phyloP scores from a whole-genome alignment of 768 basidiomycete genomes.

The Tylopilus vinaceipallidus region DNA sequence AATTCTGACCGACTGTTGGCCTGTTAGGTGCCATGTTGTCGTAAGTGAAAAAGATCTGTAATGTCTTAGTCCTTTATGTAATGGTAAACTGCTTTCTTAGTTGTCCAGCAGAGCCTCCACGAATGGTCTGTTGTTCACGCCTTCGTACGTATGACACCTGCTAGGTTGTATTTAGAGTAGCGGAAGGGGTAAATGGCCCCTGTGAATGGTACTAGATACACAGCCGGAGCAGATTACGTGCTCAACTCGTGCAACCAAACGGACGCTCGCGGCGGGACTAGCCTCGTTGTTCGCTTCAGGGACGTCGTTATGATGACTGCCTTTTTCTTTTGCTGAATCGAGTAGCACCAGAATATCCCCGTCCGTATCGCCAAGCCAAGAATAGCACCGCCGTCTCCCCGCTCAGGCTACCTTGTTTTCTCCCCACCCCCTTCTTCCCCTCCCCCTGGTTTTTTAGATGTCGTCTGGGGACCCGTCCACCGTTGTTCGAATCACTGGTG shows the following conservation, averaged over 20 bases:
- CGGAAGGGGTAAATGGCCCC: too few relatives aligned
- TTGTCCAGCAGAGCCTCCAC: too few relatives aligned
- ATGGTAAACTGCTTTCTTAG: too few relatives aligned
- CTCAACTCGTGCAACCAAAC: not conserved
- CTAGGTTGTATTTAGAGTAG: too few relatives aligned
- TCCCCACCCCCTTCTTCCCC: not conserved
- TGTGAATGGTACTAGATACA: too few relatives aligned
- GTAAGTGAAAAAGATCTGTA: too few relatives aligned
- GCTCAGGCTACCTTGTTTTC: not conserved
- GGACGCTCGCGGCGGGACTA: not conserved
- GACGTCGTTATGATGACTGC: slow-evolving; percentile 5
- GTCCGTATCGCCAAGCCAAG: not conserved
- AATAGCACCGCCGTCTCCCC: not conserved
- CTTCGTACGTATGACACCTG: too few relatives aligned
- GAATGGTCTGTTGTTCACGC: too few relatives aligned
- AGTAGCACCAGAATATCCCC: not conserved
- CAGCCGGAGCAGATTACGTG: not conserved
- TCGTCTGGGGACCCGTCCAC: slow-evolving; percentile 14
- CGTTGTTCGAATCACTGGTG: slow-evolving; percentile 29
- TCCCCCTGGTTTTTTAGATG: slow-evolving; percentile 14
- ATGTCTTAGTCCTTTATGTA: too few relatives aligned
- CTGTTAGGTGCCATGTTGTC: too few relatives aligned
- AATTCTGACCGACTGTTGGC: too few relatives aligned
- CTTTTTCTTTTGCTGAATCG: not conserved
- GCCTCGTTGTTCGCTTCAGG: not conserved